Conservation (phyloP, 1,139 yeast species). For the Debaryomycetaceae sp. region DNA sequence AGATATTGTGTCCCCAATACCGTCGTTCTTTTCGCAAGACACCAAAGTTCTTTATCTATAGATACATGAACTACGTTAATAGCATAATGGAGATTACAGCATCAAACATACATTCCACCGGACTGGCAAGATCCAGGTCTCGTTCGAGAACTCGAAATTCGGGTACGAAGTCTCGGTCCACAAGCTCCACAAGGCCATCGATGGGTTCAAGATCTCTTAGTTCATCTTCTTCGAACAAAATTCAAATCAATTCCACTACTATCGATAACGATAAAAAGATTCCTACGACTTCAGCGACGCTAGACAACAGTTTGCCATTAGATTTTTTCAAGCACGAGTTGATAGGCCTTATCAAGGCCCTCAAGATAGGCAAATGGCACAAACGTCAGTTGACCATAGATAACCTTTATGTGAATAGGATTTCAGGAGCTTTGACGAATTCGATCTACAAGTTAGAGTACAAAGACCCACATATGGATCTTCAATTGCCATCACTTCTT, state of each 20-base stretch:
- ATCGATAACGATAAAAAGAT: conserved; percentile 29
- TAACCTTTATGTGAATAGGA: conserved; percentile 51
- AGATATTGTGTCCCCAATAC: too few species aligned
- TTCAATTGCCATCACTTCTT: conserved; percentile 47
- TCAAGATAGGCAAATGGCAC: conserved; percentile 79
- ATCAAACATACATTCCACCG: conserved; percentile 13
- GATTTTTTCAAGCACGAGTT: conserved; percentile 87
- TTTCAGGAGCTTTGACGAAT: conserved; percentile 91
- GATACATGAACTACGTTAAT: too few species aligned
- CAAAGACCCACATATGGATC: conserved; percentile 22
- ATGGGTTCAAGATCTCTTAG: conserved; percentile 28
- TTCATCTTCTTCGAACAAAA: conserved; percentile 22
- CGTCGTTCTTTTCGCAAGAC: too few species aligned
- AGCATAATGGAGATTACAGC: conserved; percentile 29
- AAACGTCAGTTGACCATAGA: conserved; percentile 40
- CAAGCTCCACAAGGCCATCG: conserved; percentile 37
- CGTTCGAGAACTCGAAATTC: conserved; percentile 37
- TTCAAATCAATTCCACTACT: conserved; percentile 26
- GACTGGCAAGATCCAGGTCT: conserved; percentile 30
- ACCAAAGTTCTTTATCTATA: too few species aligned
- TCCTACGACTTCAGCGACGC: conserved; percentile 38
- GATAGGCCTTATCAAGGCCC: conserved; percentile 57
- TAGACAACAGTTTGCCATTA: conserved; percentile 73
- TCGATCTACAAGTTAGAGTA: conserved; percentile 71
- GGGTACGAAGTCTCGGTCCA: conserved; percentile 33